A percentile compares a stretch with the other conserved stretches of the same genome.
Conservation (phyloP, 345 rosid genomes). For the Linum usitatissimum region DNA sequence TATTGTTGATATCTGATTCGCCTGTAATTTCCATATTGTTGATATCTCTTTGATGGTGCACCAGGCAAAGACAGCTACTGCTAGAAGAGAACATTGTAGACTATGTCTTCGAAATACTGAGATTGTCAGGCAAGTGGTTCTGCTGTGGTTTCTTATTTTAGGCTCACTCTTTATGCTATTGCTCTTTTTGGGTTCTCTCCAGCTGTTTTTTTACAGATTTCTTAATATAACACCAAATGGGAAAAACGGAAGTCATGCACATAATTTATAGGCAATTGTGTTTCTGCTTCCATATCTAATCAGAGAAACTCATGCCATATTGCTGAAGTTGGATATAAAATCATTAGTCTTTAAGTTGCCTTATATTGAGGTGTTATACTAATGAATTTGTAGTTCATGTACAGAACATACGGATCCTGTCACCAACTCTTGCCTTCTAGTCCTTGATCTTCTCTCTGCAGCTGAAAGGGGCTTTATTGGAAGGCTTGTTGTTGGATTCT, state of each 20-base stretch:
- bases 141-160: neutral
- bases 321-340: too few relatives aligned
- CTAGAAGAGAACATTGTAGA: constrained; percentile 76
- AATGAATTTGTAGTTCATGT: constrained; percentile 15
- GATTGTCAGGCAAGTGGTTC: constrained; percentile 52
- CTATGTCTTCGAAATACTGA: constrained; percentile 79
- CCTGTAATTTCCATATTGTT: too few relatives aligned
- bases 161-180: neutral
- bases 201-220: neutral
- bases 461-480: constrained; percentile 53
- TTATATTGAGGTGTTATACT: constrained; percentile 12
- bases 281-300: neutral
- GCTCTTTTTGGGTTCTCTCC: neutral
- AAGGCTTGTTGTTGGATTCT: constrained; percentile 67
- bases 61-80: constrained; percentile 41
- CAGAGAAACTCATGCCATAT: neutral
- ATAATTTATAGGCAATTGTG: too few relatives aligned
- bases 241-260: neutral
- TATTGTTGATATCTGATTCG: too few relatives aligned
- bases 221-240: neutral
- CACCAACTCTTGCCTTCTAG: constrained; percentile 64
- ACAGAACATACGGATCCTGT: constrained; percentile 69
- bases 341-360: neutral
- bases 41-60: too few relatives aligned
- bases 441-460: constrained; percentile 52